These are phyloP conservation scores for Manihot esculenta DNA, from an alignment of 441 rosid species.

Conservation along the genomic window DNA sequence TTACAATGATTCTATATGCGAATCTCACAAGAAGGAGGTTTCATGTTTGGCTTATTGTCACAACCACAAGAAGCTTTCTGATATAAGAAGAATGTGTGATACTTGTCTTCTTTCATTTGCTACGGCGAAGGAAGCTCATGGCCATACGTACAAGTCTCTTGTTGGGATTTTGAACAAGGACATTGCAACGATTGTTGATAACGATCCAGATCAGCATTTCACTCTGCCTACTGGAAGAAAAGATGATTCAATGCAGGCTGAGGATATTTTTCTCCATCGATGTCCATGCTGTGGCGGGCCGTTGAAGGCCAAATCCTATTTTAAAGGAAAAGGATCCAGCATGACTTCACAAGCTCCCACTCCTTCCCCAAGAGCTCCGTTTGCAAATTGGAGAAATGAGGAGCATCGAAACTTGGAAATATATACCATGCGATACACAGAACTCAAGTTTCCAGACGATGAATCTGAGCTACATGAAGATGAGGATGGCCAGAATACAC, in stretches of 20 bases:
- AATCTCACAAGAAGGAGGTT: conserved; percentile 72
- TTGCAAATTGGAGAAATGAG: conserved; percentile 27
- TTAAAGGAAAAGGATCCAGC: conserved; percentile 32
- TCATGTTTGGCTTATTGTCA: conserved; percentile 85
- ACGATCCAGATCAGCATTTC: conserved; percentile 51
- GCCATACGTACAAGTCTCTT: conserved; percentile 74
- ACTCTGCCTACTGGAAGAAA: conserved; percentile 43
- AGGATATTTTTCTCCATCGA: conserved; percentile 34
- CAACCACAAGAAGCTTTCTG: conserved; percentile 80
- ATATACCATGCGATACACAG: conserved; percentile 38
- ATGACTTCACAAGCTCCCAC: conserved; percentile 51
- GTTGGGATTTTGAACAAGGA: conserved; percentile 78
- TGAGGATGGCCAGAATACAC: conserved; percentile 34
- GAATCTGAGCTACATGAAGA: conserved; percentile 53
- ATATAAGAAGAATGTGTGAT: conserved; percentile 81
- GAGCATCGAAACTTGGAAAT: conserved; percentile 36
- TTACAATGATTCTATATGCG: conserved; percentile 82
- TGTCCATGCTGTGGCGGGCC: conserved; percentile 76
- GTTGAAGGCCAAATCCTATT: conserved; percentile 48
- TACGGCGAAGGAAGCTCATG: conserved; percentile 65
- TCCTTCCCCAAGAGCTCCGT: conserved; percentile 77
- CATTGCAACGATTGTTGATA: conserved; percentile 66
- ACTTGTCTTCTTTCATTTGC: conserved; percentile 93
- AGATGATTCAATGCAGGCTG: conserved; percentile 33
- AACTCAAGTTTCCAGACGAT: conserved; percentile 45